Base-by-base conservation (phyloP, 108 stramenopile species). In the Pelagomonas calceolata region DNA sequence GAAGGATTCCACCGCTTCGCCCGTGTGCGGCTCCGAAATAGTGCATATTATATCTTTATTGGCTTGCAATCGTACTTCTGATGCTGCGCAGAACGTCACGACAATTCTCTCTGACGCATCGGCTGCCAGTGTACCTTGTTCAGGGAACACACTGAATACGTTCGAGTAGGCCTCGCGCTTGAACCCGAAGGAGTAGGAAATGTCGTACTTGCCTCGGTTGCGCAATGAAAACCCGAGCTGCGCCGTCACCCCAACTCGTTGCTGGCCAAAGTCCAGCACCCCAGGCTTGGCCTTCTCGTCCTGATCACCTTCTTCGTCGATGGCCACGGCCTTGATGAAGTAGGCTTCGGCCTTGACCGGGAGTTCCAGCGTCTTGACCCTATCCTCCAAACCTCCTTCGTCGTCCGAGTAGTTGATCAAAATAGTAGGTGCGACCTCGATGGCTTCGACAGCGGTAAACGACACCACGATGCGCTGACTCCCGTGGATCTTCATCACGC, bases 161-260 rank as follows among this genome's bases (percentile, higher is more conserved):
- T 72, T 36, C 32, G 76, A 66, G 31, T 80, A 67, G 35, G 35
- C 45, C 15, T 39, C 60, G 36, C 76, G 66, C 36, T 73, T 66
- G n/a, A 80, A 45, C 9, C 46, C 33, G 69, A 86, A 84, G 32
- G 30, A 68, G 46, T 67, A 86, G 31, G 68, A 63, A 14, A 86
- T 76, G 46, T 79, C 66, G 73, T 86, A 86, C 70, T 86, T 86
- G 32, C 85, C 85, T 29, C 69, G 68, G 70, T 85, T 84, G 29
- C 79, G 67, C 17, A 86, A 76, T 17, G 34, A 35, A 43, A 86
- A 84, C 4, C 36, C 63, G 36, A 78, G 73, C 45, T 32, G 36
- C 31, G 65, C 66, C 1, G 70, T 63, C 29, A 84, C 85, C 0
- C 83, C 83, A 5, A 86, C 85, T 31, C 83, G 72, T 12, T 78